Conservation (phyloP, 805 yeast species). For the Starmera amethionina region DNA sequence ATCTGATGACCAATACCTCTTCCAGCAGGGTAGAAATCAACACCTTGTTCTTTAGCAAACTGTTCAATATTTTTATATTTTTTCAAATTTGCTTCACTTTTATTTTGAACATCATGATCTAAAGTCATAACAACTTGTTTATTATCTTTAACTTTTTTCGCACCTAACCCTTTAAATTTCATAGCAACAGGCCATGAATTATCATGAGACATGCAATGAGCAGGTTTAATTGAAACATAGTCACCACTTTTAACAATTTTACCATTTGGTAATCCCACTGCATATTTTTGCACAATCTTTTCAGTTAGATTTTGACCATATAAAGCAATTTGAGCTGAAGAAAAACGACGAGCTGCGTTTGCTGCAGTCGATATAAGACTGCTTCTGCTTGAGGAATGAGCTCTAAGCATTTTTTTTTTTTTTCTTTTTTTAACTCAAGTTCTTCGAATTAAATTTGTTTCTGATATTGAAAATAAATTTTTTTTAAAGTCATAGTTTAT, state of each 20-base stretch:
- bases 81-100: slow-evolving; percentile 74
- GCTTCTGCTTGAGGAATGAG: background rate
- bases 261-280: slow-evolving; percentile 72
- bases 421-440: too few species aligned
- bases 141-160: slow-evolving; percentile 69
- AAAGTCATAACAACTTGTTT: slow-evolving; percentile 92
- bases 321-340: slow-evolving; percentile 6
- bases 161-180: slow-evolving; percentile 93
- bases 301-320: slow-evolving; percentile 78
- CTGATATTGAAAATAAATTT: too few species aligned
- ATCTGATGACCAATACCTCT: slow-evolving; percentile 99
- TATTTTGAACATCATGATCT: slow-evolving; percentile 97
- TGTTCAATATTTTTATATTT: slow-evolving; percentile 84
- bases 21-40: slow-evolving; percentile 97
- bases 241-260: slow-evolving; percentile 84
- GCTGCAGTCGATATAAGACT: slow-evolving; percentile 5
- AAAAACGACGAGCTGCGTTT: slow-evolving; percentile 7
- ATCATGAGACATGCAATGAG: slow-evolving; percentile 99
- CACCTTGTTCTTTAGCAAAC: slow-evolving; percentile 84
- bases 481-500: too few species aligned
- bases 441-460: too few species aligned
- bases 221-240: slow-evolving; percentile 89
- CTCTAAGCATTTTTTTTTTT: background rate
- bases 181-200: slow-evolving; percentile 99
- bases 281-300: slow-evolving; percentile 88